These are phyloP conservation scores for Saccharomyces mikatae DNA, from an alignment of 805 yeast genomes.

Conservation along the genomic window DNA sequence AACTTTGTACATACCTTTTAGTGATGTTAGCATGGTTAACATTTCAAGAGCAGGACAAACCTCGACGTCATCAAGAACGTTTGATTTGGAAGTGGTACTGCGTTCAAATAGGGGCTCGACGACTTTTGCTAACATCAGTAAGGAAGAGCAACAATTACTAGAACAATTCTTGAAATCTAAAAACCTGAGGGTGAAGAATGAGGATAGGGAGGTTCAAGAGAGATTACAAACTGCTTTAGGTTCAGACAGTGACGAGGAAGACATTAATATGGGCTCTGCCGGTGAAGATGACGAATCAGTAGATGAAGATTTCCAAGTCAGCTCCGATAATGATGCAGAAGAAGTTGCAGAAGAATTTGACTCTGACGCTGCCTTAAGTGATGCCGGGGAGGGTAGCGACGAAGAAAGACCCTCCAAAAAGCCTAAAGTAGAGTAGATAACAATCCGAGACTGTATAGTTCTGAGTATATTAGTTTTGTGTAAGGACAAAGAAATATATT, in stretches of 20 bases:
- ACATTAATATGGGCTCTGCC: conserved; percentile 48
- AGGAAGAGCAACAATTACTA: conserved; percentile 78
- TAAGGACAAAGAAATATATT: background rate
- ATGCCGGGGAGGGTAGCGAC: conserved; percentile 26
- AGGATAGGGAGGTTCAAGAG: conserved; percentile 79
- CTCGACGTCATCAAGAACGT: conserved; percentile 71
- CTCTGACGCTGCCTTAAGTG: conserved; percentile 41
- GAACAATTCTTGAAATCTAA: conserved; percentile 72
- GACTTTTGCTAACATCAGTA: conserved; percentile 78
- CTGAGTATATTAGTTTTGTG: background rate
- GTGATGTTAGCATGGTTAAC: conserved; percentile 67
- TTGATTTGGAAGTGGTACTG: conserved; percentile 76
- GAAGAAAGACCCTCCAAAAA: conserved; percentile 34
- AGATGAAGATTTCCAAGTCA: conserved; percentile 74
- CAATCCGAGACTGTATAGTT: conserved; percentile 9
- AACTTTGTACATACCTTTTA: conserved; percentile 79
- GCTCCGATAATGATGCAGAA: conserved; percentile 40
- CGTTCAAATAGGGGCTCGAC: conserved; percentile 62
- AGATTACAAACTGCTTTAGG: conserved; percentile 71
- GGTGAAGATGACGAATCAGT: conserved; percentile 76
- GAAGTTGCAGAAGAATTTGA: conserved; percentile 83
- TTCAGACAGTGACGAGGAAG: conserved; percentile 46
- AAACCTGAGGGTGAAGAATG: conserved; percentile 76
- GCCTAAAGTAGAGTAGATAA: conserved; percentile 19
- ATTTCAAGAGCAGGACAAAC: conserved; percentile 86